Evolutionary conservation across 371 early-diverging fungal genomes (phyloP).

Genomic region (Mucor lusitanicus): DNA sequence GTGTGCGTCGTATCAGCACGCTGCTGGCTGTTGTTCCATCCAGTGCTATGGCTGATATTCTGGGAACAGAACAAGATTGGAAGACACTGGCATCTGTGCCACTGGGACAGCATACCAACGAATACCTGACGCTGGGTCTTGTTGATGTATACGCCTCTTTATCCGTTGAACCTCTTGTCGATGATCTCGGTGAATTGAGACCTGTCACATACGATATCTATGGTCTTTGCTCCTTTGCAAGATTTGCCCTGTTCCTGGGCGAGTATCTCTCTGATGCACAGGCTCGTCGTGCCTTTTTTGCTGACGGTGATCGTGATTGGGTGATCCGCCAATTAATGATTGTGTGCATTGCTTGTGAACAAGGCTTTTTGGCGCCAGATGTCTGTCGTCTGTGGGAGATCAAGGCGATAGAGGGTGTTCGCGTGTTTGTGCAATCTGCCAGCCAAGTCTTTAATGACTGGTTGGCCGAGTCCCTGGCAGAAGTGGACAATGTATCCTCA

Average conservation of each 20-base stretch:
- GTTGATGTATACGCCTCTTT: constrained; percentile 22
- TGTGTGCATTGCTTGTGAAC: constrained; percentile 34
- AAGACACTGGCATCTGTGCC: neutral
- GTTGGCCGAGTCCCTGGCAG: neutral
- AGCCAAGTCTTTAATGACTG: constrained; percentile 20
- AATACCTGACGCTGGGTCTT: constrained; percentile 23
- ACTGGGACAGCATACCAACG: constrained; percentile 20
- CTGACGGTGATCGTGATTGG: constrained; percentile 24
- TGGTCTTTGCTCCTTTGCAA: constrained; percentile 58
- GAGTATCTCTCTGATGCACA: constrained; percentile 33
- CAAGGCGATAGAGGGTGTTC: constrained; percentile 23
- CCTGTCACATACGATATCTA: constrained; percentile 52
- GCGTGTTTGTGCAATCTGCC: constrained; percentile 23
- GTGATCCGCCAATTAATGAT: constrained; percentile 44
- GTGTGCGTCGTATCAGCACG: constrained; percentile 23
- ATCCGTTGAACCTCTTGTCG: constrained; percentile 18
- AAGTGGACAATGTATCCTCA: neutral
- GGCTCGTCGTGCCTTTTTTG: neutral
- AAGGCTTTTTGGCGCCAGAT: constrained; percentile 29
- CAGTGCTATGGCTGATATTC: neutral
- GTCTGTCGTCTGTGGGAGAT: constrained; percentile 28
- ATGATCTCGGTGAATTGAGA: constrained; percentile 33
- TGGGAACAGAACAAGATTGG: constrained; percentile 34
- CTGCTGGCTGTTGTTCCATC: constrained; percentile 8
- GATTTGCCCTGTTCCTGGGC: constrained; percentile 49